phyloP scores from a whole-genome alignment of 352 stramenopile species.

The Pythium guiyangense region DNA sequence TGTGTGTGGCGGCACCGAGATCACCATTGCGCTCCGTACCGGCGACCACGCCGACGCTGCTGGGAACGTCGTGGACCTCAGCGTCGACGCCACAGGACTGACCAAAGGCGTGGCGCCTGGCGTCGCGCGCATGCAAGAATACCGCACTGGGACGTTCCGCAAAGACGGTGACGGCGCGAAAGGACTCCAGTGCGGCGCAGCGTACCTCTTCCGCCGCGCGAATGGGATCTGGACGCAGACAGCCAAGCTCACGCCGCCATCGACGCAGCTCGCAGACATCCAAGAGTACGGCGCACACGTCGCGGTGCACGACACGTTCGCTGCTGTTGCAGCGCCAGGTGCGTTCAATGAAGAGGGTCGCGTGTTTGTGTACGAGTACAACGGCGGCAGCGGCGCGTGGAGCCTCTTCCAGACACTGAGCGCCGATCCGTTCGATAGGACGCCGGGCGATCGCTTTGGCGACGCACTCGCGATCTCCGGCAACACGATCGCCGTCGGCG shows the following conservation, averaged over 20 bases:
- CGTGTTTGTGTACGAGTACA: constrained; percentile 77
- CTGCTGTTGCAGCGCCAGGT: constrained; percentile 55
- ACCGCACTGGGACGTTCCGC: constrained; percentile 51
- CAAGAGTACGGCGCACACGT: constrained; percentile 58
- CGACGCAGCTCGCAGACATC: constrained; percentile 27
- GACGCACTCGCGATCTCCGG: constrained; percentile 64
- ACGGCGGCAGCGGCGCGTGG: constrained; percentile 31
- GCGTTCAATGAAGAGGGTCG: constrained; percentile 50
- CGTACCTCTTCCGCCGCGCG: constrained; percentile 56
- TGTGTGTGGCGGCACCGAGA: constrained; percentile 45
- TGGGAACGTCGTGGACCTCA: constrained; percentile 59
- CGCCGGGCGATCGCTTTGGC: constrained; percentile 60
- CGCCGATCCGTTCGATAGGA: constrained; percentile 34
- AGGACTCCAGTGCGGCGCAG: constrained; percentile 62
- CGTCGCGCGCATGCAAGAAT: constrained; percentile 39
- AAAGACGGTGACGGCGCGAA: constrained; percentile 53
- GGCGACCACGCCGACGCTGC: constrained; percentile 47
- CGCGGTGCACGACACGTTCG: constrained; percentile 42
- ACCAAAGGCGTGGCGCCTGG: constrained; percentile 30
- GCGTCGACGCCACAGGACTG: constrained; percentile 34
- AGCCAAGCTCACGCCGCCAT: constrained; percentile 47
- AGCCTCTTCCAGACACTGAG: constrained; percentile 65
- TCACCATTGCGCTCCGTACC: constrained; percentile 48
- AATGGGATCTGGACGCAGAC: constrained; percentile 44
- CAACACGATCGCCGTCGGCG: constrained; percentile 61